These are phyloP conservation scores for Colletotrichum sp. DNA, from an alignment of 2,329 filamentous ascomycete genomes.

Conservation along the genomic window DNA sequence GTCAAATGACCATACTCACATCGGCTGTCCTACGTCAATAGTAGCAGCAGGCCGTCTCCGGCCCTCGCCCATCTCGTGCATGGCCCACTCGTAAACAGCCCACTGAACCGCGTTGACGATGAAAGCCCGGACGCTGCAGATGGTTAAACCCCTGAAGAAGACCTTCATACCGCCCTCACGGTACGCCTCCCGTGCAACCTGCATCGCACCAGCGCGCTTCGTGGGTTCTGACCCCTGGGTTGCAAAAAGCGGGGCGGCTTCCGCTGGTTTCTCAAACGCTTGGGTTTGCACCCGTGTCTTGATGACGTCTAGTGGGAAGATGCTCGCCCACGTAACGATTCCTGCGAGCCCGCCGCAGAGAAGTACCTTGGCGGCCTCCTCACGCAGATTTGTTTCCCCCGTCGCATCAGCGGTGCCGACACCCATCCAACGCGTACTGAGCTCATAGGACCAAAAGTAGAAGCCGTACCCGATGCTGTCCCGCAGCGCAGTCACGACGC, in stretches of 20 bases:
- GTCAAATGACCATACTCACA: conserved; percentile 14
- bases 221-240: conserved; percentile 22
- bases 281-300: conserved; percentile 93
- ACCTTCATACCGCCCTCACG: conserved; percentile 61
- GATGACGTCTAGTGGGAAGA: conserved; percentile 90
- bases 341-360: conserved; percentile 88
- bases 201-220: conserved; percentile 56
- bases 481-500: conserved; percentile 77
- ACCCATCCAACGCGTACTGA: conserved; percentile 66
- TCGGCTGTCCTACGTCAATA: neutral
- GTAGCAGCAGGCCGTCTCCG: conserved; percentile 20
- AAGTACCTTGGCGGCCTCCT: conserved; percentile 67
- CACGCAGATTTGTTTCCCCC: conserved; percentile 28
- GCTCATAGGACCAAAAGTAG: conserved; percentile 94
- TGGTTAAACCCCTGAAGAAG: conserved; percentile 76
- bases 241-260: conserved; percentile 35
- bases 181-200: conserved; percentile 71
- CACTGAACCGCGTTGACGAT: conserved; percentile 93
- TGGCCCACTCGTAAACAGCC: conserved; percentile 90
- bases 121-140: conserved; percentile 88
- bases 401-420: conserved; percentile 24
- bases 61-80: conserved; percentile 59
- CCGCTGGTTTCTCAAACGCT: conserved; percentile 29
- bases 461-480: conserved; percentile 96
- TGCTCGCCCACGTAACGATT: conserved; percentile 84